Evolutionary conservation across 371 early-diverging fungal genomes (phyloP).

Genomic region (Pancytospora epiphaga): DNA sequence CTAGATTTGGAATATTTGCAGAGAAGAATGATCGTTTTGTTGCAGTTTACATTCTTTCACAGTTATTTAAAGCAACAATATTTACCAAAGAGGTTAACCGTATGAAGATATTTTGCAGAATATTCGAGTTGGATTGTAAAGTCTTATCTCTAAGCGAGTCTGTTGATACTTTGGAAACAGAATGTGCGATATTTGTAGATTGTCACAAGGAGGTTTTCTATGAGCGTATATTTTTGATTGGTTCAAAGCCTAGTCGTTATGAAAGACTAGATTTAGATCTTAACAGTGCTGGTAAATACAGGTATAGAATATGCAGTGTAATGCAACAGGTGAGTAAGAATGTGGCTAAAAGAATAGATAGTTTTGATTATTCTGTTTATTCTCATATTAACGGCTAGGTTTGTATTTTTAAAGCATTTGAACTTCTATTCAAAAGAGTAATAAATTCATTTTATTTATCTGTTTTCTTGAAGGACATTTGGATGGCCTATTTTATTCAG

Average conservation of each 20-base stretch:
- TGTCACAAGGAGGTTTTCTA: slow-evolving; percentile 1
- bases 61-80: slow-evolving; percentile 4
- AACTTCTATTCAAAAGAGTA: no score
- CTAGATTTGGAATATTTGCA: slow-evolving; percentile 18
- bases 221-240: slow-evolving; percentile 24
- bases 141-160: neutral
- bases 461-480: no score
- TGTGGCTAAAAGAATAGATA: slow-evolving; percentile 31
- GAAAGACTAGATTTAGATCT: slow-evolving; percentile 8
- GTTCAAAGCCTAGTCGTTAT: neutral
- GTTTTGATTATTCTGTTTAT: slow-evolving; percentile 21
- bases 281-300: slow-evolving; percentile 7
- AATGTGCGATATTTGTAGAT: slow-evolving; percentile 1
- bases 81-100: slow-evolving; percentile 10
- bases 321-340: slow-evolving; percentile 7
- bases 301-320: slow-evolving; percentile 36
- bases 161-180: neutral
- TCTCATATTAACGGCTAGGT: slow-evolving; percentile 15
- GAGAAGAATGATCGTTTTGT: slow-evolving; percentile 15
- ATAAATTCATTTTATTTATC: no score
- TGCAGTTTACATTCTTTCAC: slow-evolving; percentile 9
- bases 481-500: no score
- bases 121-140: slow-evolving; percentile 17
- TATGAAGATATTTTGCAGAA: slow-evolving; percentile 27
- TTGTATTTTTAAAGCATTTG: no score